phyloP scores from a whole-genome alignment of 768 basidiomycete genomes.

The Lactarius akahatsu region DNA sequence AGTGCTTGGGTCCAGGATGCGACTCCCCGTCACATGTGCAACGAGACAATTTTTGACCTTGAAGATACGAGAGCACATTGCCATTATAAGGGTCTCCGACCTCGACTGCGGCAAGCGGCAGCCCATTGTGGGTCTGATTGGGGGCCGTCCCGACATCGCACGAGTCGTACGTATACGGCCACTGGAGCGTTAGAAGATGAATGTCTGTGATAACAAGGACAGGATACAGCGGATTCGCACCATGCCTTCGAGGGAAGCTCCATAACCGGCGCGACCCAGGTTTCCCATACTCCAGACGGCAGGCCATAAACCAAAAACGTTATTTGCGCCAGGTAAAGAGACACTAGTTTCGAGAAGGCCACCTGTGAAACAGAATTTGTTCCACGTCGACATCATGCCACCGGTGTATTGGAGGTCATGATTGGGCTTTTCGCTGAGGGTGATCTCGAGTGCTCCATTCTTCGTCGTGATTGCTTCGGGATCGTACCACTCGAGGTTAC shows the following conservation, averaged over 20 bases:
- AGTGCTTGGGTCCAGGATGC: constrained; percentile 53
- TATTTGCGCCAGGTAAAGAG: constrained; percentile 64
- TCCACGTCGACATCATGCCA: constrained; percentile 42
- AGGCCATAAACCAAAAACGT: constrained; percentile 70
- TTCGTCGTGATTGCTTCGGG: constrained; percentile 57
- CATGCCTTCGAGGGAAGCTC: constrained; percentile 81
- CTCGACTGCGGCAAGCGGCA: constrained; percentile 57
- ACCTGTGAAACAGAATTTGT: constrained; percentile 94
- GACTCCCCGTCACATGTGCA: constrained; percentile 43
- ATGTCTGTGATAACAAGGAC: neutral
- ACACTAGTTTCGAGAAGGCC: constrained; percentile 73
- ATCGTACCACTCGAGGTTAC: constrained; percentile 80
- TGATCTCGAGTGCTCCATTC: constrained; percentile 44
- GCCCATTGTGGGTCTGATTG: constrained; percentile 76
- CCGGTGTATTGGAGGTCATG: constrained; percentile 61
- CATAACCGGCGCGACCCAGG: constrained; percentile 85
- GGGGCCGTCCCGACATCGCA: constrained; percentile 92
- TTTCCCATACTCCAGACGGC: constrained; percentile 83
- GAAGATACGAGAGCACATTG: constrained; percentile 73
- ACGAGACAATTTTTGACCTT: constrained; percentile 56
- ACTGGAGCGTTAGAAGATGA: constrained; percentile 40
- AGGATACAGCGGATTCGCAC: constrained; percentile 40
- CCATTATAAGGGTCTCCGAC: constrained; percentile 57
- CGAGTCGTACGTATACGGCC: constrained; percentile 80
- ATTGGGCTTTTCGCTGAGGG: constrained; percentile 59